Evolutionary conservation across 768 basidiomycete genomes (phyloP), one percentile per base, ranked within the genome.

Genomic region (Inosperma sp.): DNA sequence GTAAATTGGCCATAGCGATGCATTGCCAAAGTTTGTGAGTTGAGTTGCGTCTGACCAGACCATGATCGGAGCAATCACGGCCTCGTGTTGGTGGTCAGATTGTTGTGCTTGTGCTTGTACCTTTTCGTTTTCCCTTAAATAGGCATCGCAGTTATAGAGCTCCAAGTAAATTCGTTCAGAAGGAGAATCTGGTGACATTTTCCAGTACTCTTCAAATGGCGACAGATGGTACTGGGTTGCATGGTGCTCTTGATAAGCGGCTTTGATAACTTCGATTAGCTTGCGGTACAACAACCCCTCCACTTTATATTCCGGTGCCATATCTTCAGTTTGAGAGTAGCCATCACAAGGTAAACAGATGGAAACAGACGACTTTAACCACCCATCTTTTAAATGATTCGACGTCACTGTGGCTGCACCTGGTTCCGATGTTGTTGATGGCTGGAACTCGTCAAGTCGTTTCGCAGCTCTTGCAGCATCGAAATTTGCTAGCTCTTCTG

Each of bases 1-100:
- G 44, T 77, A 78, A 0, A 71, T 43, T 1, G 74, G 75, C 75
- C 72, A 77, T 0, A 70, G 51, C 7, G 46, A 35, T 6, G 46
- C 7, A 23, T 19, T 10, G 16, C 46, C 46, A 25, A 48, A 48
- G 2, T 48, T 27, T 27, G 21, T 17, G 12, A 49, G 48, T 12
- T 40, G 36, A 2, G 48, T 49, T 2, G 36, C 12, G 5, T 50
- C 49, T 1, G 49, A 50, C 40, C 49, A 42, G 3, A 50, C n/a
- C 57, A 60, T 58, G 0, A 62, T 4, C 1, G 52, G 52, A 4
- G 54, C 52, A 3, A 61, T 53, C 2, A 51, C 54, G 10, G 27
- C 22, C n/a, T 61, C 65, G 1, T 62, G 47, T 9, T 52, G 43
- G 30, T 58, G 60, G 19, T 29, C 49, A 5, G 41, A 47, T 26